Evolutionary conservation across 1,139 yeast species (phyloP).

Genomic region (Oligophagozyma castellii): DNA sequence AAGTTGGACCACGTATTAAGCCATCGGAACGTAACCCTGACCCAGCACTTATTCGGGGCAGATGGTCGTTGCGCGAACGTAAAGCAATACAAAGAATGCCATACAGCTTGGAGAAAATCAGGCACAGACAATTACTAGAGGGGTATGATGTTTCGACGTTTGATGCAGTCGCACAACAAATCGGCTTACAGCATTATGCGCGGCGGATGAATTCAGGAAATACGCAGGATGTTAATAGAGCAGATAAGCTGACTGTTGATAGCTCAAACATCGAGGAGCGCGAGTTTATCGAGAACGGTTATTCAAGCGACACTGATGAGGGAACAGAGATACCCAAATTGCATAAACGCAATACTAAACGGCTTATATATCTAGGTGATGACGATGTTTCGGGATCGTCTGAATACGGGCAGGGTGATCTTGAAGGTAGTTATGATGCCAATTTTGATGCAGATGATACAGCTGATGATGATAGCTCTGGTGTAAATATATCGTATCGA

Average conservation of each 20-base stretch:
- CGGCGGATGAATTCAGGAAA: not conserved
- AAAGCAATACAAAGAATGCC: slow-evolving; percentile 24
- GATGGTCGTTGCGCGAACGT: slow-evolving; percentile 17
- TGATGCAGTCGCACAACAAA: slow-evolving; percentile 7
- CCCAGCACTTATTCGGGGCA: slow-evolving; percentile 1
- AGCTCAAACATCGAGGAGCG: not conserved
- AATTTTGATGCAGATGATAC: slow-evolving; percentile 1
- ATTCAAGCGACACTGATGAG: not conserved
- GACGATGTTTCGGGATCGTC: too few species aligned
- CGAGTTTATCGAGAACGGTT: not conserved
- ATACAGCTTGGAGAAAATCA: slow-evolving; percentile 22
- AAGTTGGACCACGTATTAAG: slow-evolving; percentile 1
- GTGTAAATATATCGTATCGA: slow-evolving; percentile 14
- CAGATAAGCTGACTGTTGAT: not conserved
- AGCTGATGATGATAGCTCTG: slow-evolving; percentile 1
- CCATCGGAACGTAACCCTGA: not conserved
- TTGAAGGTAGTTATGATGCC: slow-evolving; percentile 2
- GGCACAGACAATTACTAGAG: slow-evolving; percentile 18
- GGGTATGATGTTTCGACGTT: slow-evolving; percentile 18
- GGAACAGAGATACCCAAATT: too few species aligned
- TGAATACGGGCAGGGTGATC: too few species aligned
- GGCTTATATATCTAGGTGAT: not conserved
- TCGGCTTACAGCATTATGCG: slow-evolving; percentile 4
- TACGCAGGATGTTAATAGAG: not conserved
- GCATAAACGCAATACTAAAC: too few species aligned